Evolutionary conservation across 1,284 basidiomycete species (phyloP).

Genomic region (Austropuccinia psidii): DNA sequence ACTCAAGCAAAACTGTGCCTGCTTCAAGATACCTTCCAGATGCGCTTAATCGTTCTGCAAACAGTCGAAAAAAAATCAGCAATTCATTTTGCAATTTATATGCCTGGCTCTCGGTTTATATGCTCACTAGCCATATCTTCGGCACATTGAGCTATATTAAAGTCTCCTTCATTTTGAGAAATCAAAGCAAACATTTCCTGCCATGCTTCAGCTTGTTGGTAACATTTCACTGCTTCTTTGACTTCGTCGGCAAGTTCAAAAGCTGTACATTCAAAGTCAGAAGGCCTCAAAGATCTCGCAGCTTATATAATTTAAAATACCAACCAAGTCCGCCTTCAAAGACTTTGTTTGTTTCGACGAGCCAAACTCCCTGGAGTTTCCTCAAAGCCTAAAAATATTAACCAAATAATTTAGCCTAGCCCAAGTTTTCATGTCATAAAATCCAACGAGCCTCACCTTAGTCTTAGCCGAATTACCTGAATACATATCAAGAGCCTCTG

Average conservation of each 20-base stretch:
- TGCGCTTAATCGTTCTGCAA: conserved; percentile 65
- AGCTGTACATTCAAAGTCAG: conserved; percentile 51
- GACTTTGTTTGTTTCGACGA: conserved; percentile 68
- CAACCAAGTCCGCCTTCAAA: conserved; percentile 70
- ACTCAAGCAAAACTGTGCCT: conserved; percentile 74
- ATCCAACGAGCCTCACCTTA: conserved; percentile 52
- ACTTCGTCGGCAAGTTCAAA: conserved; percentile 61
- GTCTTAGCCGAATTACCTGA: conserved; percentile 57
- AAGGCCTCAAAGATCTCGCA: background rate
- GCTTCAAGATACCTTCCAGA: conserved; percentile 75
- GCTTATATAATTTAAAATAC: background rate
- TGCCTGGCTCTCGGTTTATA: conserved; percentile 62
- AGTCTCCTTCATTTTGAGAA: conserved; percentile 51
- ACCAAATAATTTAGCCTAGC: no score
- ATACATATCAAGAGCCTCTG: conserved; percentile 66
- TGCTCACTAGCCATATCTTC: conserved; percentile 52
- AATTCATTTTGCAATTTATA: background rate
- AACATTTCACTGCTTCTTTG: conserved; percentile 69
- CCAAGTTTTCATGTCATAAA: background rate
- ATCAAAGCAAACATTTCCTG: conserved; percentile 80
- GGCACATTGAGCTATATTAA: conserved; percentile 44
- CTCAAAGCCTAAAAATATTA: conserved; percentile 16
- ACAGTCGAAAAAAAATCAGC: conserved; percentile 10
- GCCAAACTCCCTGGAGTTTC: conserved; percentile 21
- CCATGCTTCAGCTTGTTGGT: conserved; percentile 80